phyloP scores from a whole-genome alignment of 495 filamentous ascomycete species.

The Annulohypoxylon stygium region DNA sequence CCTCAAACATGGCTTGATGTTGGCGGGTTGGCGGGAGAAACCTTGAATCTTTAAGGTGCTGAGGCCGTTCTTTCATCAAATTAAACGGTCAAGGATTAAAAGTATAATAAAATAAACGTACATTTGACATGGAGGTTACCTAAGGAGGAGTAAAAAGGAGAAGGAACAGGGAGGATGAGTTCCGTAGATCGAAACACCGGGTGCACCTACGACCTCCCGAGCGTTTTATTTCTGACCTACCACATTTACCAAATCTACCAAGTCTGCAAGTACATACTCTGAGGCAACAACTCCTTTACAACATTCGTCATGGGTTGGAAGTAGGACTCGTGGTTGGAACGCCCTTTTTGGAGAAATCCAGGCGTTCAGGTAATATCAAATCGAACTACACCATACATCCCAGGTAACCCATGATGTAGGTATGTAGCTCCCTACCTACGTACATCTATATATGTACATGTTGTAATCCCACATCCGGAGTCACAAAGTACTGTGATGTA shows the following conservation, averaged over 20 bases:
- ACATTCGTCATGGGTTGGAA: not conserved
- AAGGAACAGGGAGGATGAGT: constrained; percentile 20
- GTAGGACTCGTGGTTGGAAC: not conserved
- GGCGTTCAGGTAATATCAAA: constrained; percentile 20
- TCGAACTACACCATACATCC: constrained; percentile 14
- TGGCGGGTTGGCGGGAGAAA: constrained; percentile 39
- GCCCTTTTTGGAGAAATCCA: not conserved
- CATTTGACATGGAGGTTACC: constrained; percentile 8
- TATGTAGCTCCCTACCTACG: not conserved
- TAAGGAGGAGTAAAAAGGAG: not conserved
- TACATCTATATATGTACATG: not conserved
- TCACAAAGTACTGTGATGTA: constrained; percentile 25
- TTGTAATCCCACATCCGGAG: constrained; percentile 10
- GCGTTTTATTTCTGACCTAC: constrained; percentile 3
- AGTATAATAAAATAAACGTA: constrained; percentile 19
- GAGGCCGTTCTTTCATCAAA: constrained; percentile 23
- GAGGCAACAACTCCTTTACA: not conserved
- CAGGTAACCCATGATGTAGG: too few species aligned
- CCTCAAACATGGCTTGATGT: constrained; percentile 14
- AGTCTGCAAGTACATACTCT: too few species aligned
- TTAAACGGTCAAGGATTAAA: constrained; percentile 32
- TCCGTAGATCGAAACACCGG: constrained; percentile 20
- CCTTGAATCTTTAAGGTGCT: constrained; percentile 27
- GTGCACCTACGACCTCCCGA: constrained; percentile 10
- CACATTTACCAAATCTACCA: not conserved